Conservation (phyloP, 202 grass and related monocot species). For the Musa balbisiana region DNA sequence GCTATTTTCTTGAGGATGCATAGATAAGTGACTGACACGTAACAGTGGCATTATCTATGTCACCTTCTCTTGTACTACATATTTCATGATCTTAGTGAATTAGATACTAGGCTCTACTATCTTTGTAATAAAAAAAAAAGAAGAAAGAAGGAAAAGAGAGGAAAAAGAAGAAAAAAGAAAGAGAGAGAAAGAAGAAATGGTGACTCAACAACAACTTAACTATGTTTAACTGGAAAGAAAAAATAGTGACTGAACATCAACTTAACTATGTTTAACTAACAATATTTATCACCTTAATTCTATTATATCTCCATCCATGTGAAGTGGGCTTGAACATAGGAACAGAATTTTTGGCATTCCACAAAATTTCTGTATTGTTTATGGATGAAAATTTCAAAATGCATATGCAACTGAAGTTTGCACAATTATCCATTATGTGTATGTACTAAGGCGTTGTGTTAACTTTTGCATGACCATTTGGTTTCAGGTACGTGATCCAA, state of each 20-base stretch:
- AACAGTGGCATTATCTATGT: not conserved
- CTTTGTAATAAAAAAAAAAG: not conserved
- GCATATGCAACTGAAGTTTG: not conserved
- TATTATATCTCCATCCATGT: not conserved
- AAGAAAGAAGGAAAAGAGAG: not conserved
- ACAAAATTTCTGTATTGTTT: not conserved
- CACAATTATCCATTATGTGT: not conserved
- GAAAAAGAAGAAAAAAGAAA: not conserved
- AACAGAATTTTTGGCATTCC: not conserved
- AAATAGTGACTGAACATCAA: not conserved
- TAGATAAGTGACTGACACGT: not conserved
- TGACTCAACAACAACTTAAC: not conserved
- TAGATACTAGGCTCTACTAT: not conserved
- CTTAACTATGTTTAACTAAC: not conserved
- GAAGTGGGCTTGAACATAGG: not conserved
- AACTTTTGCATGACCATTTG: constrained; percentile 7
- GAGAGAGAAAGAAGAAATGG: not conserved
- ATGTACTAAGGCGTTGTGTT: not conserved
- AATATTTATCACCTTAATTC: not conserved
- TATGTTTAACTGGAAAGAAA: not conserved
- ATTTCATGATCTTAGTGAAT: not conserved
- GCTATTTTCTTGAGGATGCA: not conserved
- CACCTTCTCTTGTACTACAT: not conserved
- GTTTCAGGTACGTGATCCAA: constrained; percentile 79
- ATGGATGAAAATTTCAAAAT: not conserved